phyloP scores from a whole-genome alignment of 495 filamentous ascomycete species.

The Paragyromitra xinjiangensis region DNA sequence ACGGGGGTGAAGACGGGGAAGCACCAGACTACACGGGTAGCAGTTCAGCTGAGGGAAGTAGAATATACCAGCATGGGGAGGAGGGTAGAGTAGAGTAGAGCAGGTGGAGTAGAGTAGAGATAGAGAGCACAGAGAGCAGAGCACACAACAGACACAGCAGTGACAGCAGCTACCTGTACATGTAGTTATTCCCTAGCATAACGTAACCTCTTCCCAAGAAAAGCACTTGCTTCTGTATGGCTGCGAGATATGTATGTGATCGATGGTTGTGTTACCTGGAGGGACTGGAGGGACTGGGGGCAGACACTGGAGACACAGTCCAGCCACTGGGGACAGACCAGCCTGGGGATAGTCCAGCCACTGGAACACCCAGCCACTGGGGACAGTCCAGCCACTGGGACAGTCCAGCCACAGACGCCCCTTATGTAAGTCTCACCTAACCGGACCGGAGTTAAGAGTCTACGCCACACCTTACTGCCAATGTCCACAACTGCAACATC shows the following conservation, averaged over 20 bases:
- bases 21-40: neutral
- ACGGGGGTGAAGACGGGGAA: neutral
- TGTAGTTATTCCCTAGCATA: neutral
- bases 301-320: neutral
- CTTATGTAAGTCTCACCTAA: neutral
- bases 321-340: neutral
- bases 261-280: neutral
- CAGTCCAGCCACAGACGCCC: too few species aligned
- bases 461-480: neutral
- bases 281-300: neutral
- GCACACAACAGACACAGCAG: neutral
- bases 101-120: neutral
- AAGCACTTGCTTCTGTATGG: neutral
- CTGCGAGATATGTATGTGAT: neutral
- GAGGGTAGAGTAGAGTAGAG: neutral
- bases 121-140: neutral
- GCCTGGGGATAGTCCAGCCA: neutral
- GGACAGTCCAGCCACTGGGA: neutral
- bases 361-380: neutral
- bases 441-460: neutral
- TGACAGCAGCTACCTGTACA: neutral
- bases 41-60: neutral
- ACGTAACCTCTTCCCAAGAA: neutral
- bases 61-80: neutral
- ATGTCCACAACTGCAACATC: neutral